phyloP scores from a whole-genome alignment of 2,329 filamentous ascomycete species.

The Xylogone sp. region DNA sequence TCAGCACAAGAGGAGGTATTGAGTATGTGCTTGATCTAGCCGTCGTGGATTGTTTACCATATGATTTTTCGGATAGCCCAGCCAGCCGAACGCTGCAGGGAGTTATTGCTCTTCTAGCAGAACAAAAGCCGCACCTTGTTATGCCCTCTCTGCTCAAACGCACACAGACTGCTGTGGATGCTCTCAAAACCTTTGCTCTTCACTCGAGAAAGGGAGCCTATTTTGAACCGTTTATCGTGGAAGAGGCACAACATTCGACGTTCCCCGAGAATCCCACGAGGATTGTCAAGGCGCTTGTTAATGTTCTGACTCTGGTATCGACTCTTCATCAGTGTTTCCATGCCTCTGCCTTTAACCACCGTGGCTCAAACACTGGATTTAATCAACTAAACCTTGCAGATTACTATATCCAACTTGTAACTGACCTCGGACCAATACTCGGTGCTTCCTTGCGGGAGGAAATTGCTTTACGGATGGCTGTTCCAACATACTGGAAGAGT shows the following conservation, averaged over 20 bases:
- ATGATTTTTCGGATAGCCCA: slow-evolving; percentile 63
- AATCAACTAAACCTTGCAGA: slow-evolving; percentile 79
- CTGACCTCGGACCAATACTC: slow-evolving; percentile 72
- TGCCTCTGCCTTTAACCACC: slow-evolving; percentile 55
- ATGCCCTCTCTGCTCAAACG: slow-evolving; percentile 78
- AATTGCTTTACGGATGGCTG: slow-evolving; percentile 66
- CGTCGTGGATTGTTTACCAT: slow-evolving; percentile 75
- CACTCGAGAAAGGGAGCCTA: slow-evolving; percentile 53
- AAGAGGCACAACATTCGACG: slow-evolving; percentile 30
- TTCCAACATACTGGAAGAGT: slow-evolving; percentile 63
- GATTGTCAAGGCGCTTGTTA: slow-evolving; percentile 73
- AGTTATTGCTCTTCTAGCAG: slow-evolving; percentile 74
- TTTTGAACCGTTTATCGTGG: slow-evolving; percentile 64
- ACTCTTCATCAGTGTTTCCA: slow-evolving; percentile 73
- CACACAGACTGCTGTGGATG: slow-evolving; percentile 64
- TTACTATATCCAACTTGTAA: slow-evolving; percentile 71
- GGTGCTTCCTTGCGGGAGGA: slow-evolving; percentile 83
- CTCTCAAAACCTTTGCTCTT: slow-evolving; percentile 61
- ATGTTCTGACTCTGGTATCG: slow-evolving; percentile 71
- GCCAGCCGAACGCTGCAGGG: slow-evolving; percentile 68
- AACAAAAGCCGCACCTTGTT: slow-evolving; percentile 75
- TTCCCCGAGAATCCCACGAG: slow-evolving; percentile 63
- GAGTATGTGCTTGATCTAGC: slow-evolving; percentile 82
- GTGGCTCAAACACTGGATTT: slow-evolving; percentile 56
- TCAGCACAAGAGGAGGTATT: slow-evolving; percentile 75